Evolutionary conservation across 495 filamentous ascomycete species (phyloP), one percentile per base, ranked within the genome.

Genomic region (Hyphodiscus hymeniophilus): DNA sequence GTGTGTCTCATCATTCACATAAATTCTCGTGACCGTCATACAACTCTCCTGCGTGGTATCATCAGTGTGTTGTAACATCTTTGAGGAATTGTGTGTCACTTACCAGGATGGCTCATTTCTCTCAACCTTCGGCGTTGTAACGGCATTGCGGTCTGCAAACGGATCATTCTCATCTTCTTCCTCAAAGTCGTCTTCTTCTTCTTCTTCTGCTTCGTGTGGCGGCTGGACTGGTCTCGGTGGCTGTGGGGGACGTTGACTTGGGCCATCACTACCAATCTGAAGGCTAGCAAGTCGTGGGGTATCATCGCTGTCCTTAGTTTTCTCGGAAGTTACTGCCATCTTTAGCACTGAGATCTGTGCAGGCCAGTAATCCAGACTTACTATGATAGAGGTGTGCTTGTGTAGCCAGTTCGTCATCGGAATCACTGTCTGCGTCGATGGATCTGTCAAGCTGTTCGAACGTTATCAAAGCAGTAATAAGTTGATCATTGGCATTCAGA

Each of bases 391-490:
- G 60, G 44, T 77, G 74, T 3, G 73, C 71, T 51, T 77, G 75
- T 42, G 72, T 67, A 21, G 73, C 72, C 18, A 79, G 49, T 41
- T 82, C 78, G 40, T 79, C 77, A 40, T 97, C 94, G 42, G 88
- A 95, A 60, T 99, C 94, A 56, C 88, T 94, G 63, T 99, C 92
- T 40, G 94, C 89, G 51, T 96, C 90, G 48, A 96, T 83, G 51
- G 92, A 95, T 54, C 92, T 89, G 61, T 99, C 90, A 20, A 95
- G 73, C 42, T 94, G 85, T 64, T 96, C 92, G 60, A 87, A 99
- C 0, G 89, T 84, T 79, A 92, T 94, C 47, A 99, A 70, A 1
- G 90, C 90, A n/a, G 79, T 82, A 36, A 96, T 84, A 15, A 99
- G 76, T 56, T 85, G 80, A 49, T 91, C 87, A 54, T 91, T 91